Conservation (phyloP, 495 filamentous ascomycete species). For the Lepraria neglecta region DNA sequence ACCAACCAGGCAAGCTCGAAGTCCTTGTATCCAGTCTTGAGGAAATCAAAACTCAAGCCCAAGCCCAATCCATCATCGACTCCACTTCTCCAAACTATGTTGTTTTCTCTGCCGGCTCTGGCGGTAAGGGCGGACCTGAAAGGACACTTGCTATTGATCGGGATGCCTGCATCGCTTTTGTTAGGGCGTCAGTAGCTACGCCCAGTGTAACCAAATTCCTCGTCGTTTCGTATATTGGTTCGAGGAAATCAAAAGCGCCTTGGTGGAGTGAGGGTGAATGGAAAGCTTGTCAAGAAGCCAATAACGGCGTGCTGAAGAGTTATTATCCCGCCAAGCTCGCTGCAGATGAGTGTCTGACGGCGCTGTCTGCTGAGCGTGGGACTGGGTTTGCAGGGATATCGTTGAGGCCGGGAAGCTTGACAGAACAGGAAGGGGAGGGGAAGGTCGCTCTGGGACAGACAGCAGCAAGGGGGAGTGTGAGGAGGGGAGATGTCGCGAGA, state of each 20-base stretch:
- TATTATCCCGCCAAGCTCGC: slow-evolving; percentile 72
- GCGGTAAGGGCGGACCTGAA: slow-evolving; percentile 63
- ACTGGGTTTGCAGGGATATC: slow-evolving; percentile 56
- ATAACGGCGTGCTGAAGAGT: slow-evolving; percentile 48
- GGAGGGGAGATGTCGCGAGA: slow-evolving; percentile 63
- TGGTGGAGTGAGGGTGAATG: slow-evolving; percentile 65
- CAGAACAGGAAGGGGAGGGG: slow-evolving; percentile 50
- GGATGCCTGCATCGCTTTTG: slow-evolving; percentile 64
- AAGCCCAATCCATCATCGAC: slow-evolving; percentile 57
- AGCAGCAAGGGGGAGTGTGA: slow-evolving; percentile 47
- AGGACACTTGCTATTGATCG: slow-evolving; percentile 59
- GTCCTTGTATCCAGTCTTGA: slow-evolving; percentile 65
- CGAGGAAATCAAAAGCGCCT: slow-evolving; percentile 49
- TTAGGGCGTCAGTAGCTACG: slow-evolving; percentile 53
- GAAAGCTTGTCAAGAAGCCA: slow-evolving; percentile 44
- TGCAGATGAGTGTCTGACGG: slow-evolving; percentile 66
- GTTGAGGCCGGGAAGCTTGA: slow-evolving; percentile 63
- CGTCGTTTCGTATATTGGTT: slow-evolving; percentile 61
- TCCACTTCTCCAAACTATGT: slow-evolving; percentile 60
- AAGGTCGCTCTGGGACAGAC: slow-evolving; percentile 62
- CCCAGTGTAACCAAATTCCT: slow-evolving; percentile 65
- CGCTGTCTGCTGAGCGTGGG: slow-evolving; percentile 42
- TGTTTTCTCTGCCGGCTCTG: slow-evolving; percentile 75
- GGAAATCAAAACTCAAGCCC: slow-evolving; percentile 54
- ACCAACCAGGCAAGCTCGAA: slow-evolving; percentile 47